Evolutionary conservation across 306 rosid species (phyloP), one percentile per base, ranked within the genome.

Genomic region (Cicer pinnatifidum): DNA sequence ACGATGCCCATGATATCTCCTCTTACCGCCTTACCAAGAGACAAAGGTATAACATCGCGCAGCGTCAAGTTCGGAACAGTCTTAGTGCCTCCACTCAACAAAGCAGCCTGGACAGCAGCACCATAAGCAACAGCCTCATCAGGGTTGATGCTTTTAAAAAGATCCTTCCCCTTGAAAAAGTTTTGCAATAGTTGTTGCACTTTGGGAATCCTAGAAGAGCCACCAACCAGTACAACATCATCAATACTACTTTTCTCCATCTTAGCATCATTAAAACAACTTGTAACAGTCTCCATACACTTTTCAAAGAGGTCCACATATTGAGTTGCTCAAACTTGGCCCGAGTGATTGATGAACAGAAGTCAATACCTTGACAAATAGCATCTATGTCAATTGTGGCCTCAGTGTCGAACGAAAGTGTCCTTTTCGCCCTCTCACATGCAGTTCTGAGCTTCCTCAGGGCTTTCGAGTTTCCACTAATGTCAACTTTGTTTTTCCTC

Each of bases 41-140:
- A 64, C n/a, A 64, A 1, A 0, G 70, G 70, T 40, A 8, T 64
- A 16, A 64, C 70, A 41, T 64, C 52, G 0, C 8, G n/a, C 1
- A 64, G 15, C 10, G 41, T 33, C 7, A 64, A 41, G 8, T 64
- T 40, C 1, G 13, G 70, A 64, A 40, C n/a, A 5, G 28, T 15
- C 5, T 12, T 64, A 23, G 2, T 23, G 9, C 70, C 44, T 1
- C 3, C 37, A 6, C 9, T 9, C 10, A 64, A 44, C 37, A 64
- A 9, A 2, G 70, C 70, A 40, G 38, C 70, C 35, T 64, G 70
- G 9, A 64, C 70, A 17, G 70, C 70, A 0, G 70, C 70, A 10
- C 70, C 70, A 41, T 64, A 64, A 16, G 70, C 70, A 6, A 64
- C 52, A 1, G 70, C 70, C 16, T 64, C 70, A 17, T 64, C 70